Evolutionary conservation across 2,329 filamentous ascomycete genomes (phyloP).

Genomic region (Penicillium sp.): DNA sequence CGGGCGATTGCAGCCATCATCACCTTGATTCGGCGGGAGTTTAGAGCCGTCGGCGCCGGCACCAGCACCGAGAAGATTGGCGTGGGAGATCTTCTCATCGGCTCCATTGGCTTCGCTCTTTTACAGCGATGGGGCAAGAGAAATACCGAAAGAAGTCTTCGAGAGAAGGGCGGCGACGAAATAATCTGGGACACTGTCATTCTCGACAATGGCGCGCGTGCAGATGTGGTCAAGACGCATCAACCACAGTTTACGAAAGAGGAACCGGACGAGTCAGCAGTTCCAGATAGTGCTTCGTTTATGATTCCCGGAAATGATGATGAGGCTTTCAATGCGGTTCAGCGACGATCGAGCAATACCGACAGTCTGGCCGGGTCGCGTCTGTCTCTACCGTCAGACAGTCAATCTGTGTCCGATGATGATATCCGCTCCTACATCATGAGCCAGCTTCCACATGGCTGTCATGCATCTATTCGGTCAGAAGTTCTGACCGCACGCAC

Average conservation of each 20-base stretch:
- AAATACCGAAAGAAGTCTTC: constrained; percentile 40
- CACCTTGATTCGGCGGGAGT: constrained; percentile 43
- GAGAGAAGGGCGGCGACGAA: constrained; percentile 40
- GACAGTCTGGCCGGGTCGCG: constrained; percentile 24
- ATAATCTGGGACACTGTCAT: constrained; percentile 47
- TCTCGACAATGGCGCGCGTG: constrained; percentile 42
- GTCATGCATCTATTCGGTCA: constrained; percentile 40
- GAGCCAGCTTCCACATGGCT: constrained; percentile 40
- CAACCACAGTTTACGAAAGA: constrained; percentile 27
- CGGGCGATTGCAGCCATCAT: constrained; percentile 46
- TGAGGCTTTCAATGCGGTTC: constrained; percentile 37
- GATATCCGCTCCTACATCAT: constrained; percentile 46
- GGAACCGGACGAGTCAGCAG: constrained; percentile 41
- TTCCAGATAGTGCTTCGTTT: constrained; percentile 51
- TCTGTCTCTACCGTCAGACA: constrained; percentile 31
- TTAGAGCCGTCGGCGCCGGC: constrained; percentile 34
- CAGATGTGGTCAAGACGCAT: constrained; percentile 44
- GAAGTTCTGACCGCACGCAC: constrained; percentile 43
- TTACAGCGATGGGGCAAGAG: constrained; percentile 44
- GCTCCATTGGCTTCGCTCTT: constrained; percentile 42
- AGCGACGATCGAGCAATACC: constrained; percentile 26
- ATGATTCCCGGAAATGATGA: constrained; percentile 35
- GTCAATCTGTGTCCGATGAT: constrained; percentile 40
- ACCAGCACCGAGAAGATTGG: constrained; percentile 35
- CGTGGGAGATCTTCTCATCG: constrained; percentile 42